Percentiles rank a stretch among this genome's conserved stretches.
phyloP scores from a whole-genome alignment of 371 early-diverging fungal species.

The Zopfochytrium polystomum region DNA sequence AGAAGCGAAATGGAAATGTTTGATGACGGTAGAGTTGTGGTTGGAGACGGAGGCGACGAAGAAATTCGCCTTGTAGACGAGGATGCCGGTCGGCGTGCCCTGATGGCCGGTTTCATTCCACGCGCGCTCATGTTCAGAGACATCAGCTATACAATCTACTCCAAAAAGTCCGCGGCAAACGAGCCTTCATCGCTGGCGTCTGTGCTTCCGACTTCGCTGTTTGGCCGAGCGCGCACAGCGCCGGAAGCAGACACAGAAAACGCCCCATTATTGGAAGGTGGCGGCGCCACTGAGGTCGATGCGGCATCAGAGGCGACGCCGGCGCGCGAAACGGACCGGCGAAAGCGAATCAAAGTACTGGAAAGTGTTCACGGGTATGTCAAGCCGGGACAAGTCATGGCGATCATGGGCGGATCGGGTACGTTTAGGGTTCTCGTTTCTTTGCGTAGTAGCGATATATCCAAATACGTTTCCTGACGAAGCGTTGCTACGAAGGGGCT shows the following conservation, averaged over 20 bases:
- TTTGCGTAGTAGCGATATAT: not conserved
- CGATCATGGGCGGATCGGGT: constrained; percentile 68
- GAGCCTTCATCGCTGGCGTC: too few species aligned
- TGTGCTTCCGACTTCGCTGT: too few species aligned
- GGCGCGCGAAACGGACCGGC: not conserved
- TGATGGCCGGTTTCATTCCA: constrained; percentile 40
- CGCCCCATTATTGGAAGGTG: constrained; percentile 12
- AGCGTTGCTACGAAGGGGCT: constrained; percentile 33
- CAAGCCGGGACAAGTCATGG: constrained; percentile 79
- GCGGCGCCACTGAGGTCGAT: constrained; percentile 6
- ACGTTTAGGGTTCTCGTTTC: constrained; percentile 29
- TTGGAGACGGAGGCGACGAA: constrained; percentile 2
- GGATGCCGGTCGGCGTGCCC: constrained; percentile 14
- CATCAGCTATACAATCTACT: constrained; percentile 33
- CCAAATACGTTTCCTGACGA: not conserved
- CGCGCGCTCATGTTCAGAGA: constrained; percentile 46
- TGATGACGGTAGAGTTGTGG: constrained; percentile 2
- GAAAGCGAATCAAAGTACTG: constrained; percentile 19
- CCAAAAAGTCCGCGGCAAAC: too few species aligned
- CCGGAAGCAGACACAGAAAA: not conserved
- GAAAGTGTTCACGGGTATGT: constrained; percentile 60
- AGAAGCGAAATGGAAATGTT: constrained; percentile 13
- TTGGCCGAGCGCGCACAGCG: too few species aligned
- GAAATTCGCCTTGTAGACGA: not conserved
- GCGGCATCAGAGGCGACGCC: too few species aligned